These are phyloP conservation scores for Musa schizocarpa DNA, from an alignment of 176 grass and related monocot genomes.

Conservation along the genomic window DNA sequence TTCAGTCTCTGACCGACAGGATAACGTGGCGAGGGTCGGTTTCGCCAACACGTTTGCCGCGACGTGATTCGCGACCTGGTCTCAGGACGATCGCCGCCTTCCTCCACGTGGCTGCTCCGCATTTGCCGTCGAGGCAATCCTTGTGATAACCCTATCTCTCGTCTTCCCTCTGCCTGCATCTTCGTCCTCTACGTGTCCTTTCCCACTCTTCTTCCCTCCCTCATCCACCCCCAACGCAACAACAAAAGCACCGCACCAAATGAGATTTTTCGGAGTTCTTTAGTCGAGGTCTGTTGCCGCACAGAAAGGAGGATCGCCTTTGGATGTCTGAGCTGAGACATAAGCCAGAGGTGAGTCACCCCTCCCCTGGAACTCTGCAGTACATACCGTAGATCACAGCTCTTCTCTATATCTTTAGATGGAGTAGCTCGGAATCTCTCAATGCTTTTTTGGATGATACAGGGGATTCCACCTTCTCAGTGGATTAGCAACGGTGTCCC, in stretches of 20 bases:
- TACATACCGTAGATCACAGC: no score
- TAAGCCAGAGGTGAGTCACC: background rate
- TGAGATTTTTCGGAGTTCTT: no score
- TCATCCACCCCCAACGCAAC: background rate
- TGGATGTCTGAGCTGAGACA: no score
- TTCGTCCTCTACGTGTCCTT: slow-evolving; percentile 1
- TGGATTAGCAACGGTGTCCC: no score
- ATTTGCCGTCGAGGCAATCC: background rate
- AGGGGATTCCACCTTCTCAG: no score
- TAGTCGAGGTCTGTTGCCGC: no score
- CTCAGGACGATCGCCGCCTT: background rate
- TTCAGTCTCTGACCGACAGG: no score
- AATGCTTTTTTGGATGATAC: no score
- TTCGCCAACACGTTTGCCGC: background rate
- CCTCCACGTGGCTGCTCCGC: background rate
- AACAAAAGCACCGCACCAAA: background rate
- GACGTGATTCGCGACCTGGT: background rate
- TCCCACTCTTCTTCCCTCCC: background rate
- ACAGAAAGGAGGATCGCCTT: background rate
- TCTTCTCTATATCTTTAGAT: no score
- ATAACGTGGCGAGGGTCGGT: no score
- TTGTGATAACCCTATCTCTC: background rate
- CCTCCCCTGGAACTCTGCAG: background rate
- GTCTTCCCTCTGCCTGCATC: background rate
- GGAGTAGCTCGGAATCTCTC: no score